Conservation (phyloP, 2,329 filamentous ascomycete genomes). For the Epichloe hybrida region DNA sequence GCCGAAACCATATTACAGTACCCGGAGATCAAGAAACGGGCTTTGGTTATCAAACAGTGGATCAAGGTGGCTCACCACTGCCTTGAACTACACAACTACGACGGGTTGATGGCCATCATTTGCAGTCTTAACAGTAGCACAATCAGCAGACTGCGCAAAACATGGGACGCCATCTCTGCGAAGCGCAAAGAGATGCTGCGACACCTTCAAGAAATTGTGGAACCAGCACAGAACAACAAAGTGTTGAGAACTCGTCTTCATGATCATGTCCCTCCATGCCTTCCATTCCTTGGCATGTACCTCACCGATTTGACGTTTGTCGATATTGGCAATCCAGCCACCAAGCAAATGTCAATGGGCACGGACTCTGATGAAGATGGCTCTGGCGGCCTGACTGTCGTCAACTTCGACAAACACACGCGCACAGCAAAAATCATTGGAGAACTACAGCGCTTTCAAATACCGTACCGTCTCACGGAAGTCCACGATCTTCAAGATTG, state of each 20-base stretch:
- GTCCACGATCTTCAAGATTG: conserved; percentile 85
- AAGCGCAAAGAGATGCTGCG: conserved; percentile 75
- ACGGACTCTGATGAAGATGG: conserved; percentile 43
- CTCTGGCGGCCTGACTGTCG: conserved; percentile 57
- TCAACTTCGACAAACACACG: conserved; percentile 97
- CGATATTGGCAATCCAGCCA: conserved; percentile 82
- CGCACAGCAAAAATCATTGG: conserved; percentile 92
- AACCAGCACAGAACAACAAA: conserved; percentile 83
- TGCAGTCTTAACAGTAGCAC: conserved; percentile 88
- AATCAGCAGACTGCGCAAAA: conserved; percentile 74
- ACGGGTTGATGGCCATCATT: conserved; percentile 92
- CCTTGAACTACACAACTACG: conserved; percentile 85
- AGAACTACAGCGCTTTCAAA: conserved; percentile 90
- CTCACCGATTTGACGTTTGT: conserved; percentile 93
- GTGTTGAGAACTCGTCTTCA: conserved; percentile 71
- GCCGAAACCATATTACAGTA: conserved; percentile 82
- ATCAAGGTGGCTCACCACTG: conserved; percentile 86
- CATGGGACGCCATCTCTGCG: conserved; percentile 77
- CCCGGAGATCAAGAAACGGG: conserved; percentile 86
- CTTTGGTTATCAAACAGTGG: conserved; percentile 90
- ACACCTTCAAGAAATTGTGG: conserved; percentile 68
- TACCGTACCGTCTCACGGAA: conserved; percentile 73
- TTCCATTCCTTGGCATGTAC: conserved; percentile 94
- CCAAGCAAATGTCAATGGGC: conserved; percentile 50
- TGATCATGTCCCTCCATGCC: conserved; percentile 76